These are phyloP conservation scores for Chlorophyllum brunneum DNA, from an alignment of 768 basidiomycete genomes.

Conservation along the genomic window DNA sequence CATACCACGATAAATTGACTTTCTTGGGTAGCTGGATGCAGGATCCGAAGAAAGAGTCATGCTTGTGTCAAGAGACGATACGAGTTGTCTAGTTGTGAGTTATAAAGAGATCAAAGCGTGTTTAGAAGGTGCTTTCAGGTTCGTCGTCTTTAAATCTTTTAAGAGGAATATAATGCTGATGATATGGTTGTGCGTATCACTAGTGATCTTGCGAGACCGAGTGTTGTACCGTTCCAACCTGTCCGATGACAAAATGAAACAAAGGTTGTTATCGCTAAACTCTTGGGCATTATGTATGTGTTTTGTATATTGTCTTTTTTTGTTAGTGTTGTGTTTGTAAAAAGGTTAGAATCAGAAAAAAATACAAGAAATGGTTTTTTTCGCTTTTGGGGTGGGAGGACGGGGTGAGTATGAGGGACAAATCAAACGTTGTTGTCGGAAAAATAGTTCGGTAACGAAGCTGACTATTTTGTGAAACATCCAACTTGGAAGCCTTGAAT, in stretches of 20 bases:
- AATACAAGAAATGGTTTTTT: no score
- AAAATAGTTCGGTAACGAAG: no score
- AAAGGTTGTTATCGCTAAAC: not conserved
- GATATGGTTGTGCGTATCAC: not conserved
- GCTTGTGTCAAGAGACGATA: slow-evolving; percentile 93
- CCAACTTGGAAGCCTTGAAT: no score
- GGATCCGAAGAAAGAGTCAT: slow-evolving; percentile 93
- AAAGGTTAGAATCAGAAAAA: no score
- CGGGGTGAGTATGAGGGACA: no score
- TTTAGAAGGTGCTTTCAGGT: slow-evolving; percentile 83
- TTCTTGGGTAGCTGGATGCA: slow-evolving; percentile 67
- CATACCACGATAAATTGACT: not conserved
- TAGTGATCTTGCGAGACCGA: slow-evolving; percentile 43
- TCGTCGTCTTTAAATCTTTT: slow-evolving; percentile 23
- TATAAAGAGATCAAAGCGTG: slow-evolving; percentile 90
- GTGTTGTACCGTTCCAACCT: not conserved
- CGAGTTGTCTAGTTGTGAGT: slow-evolving; percentile 90
- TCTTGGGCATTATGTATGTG: not conserved
- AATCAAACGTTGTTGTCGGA: no score
- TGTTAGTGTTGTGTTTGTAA: not conserved
- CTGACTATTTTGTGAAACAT: no score
- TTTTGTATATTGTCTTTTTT: not conserved
- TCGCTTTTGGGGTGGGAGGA: no score
- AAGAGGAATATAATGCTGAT: not conserved
- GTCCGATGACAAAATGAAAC: not conserved